Evolutionary conservation across 306 rosid genomes (phyloP), one percentile per base, ranked within the genome.

Genomic region (Macrotyloma uniflorum): DNA sequence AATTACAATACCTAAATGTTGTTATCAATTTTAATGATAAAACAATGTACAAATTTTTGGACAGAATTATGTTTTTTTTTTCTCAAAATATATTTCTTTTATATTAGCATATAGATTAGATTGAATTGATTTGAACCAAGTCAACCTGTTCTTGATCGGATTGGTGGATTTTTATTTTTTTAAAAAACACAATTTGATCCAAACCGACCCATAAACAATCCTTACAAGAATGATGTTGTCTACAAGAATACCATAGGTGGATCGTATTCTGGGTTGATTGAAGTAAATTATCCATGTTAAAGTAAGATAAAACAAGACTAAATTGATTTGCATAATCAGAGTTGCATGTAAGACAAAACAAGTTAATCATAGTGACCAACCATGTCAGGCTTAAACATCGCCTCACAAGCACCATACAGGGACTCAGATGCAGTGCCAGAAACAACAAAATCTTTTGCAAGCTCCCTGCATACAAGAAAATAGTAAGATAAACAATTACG

Each of bases 351-450:
- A 78, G 76, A 55, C 15, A 86, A 58, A 47, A 50, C 13, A 32
- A 71, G 74, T 47, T 57, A 26, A 70, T 62, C 23, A 71, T 47
- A 0, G 66, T 38, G 45, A 91, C 93, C 6, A 70, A 96, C 99
- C 99, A 96, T 87, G 87, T 96, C 94, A 71, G 97, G 94, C 86
- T 87, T 96, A 83, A 90, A 96, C 99, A 96, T 93, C 0, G 99
- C 83, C 80, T 96, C 98, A 72, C 98, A 96, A 87, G 98, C 99
- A 88, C 99, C 99, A 89, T 96, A 91, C 9, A 93, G 91, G 54
- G 99, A 96, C 86, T 96, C 99, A 3, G 99, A 93, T 36, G 99
- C 99, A 82, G 91, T 81, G 36, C 99, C 99, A 65, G 97, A 93
- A 79, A 96, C 99, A 82, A 96, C 98, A 72, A 96, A 96, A 79